Evolutionary conservation across 345 rosid genomes (phyloP), one percentile per base, ranked within the genome.

Genomic region (Acer negundo): DNA sequence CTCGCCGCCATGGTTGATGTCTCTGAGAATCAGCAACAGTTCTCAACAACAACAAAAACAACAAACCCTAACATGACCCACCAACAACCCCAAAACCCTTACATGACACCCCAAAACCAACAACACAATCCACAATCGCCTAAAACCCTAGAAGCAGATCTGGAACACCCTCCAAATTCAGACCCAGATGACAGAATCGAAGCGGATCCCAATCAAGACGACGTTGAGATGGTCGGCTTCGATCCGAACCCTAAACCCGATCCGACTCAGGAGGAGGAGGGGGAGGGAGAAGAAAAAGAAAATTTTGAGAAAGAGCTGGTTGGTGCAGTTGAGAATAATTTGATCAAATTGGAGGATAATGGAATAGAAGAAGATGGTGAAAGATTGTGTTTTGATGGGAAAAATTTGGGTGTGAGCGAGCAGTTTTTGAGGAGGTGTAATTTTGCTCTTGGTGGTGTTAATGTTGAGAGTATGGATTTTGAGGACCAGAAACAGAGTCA

Each of bases 381-480:
- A 19, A 82, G 78, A 77, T 86, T 88, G 92, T 2, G 59, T 55
- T 80, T 84, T 83, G 86, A 81, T 73, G 86, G 73, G 55, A 87
- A 82, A 74, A 75, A 64, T 7, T 1, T 79, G 74, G 84, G 70
- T 72, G 63, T 47, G 65, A 80, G 79, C 73, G 87, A 82, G 20
- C 80, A 40, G 82, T 80, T 84, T 71, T 80, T 95, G 82, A 89
- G 80, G 75, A 81, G 69, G 4, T 92, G 97, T 75, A 69, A 19
- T 58, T 2, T 42, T 42, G 23, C 70, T 77, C 65, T 70, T 78
- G 77, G 75, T 22, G 81, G 70, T 53, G 69, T 75, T 62, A 72
- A 16, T 51, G 19, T 51, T 53, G 58, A 80, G 38, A 74, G 35
- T 42, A 6, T 69, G 23, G 70, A 70, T 17, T 70, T 62, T 53